Conservation (phyloP, 768 basidiomycete species). For the Collybiopsis confluens region DNA sequence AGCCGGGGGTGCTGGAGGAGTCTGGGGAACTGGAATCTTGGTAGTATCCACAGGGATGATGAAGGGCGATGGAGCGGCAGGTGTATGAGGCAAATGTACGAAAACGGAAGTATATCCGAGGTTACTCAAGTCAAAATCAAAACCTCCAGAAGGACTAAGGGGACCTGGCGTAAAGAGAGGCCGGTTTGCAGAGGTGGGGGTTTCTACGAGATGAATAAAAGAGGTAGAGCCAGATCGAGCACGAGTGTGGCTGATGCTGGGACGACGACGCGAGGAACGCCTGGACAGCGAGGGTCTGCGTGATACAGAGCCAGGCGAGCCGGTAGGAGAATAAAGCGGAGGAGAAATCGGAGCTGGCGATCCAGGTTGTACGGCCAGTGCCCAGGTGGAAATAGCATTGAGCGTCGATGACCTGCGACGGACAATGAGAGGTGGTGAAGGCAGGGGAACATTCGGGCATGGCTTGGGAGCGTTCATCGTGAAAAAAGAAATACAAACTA, state of each 20-base stretch:
- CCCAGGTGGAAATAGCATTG: slow-evolving; percentile 38
- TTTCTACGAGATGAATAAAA: slow-evolving; percentile 17
- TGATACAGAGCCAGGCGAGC: background rate
- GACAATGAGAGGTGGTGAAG: background rate
- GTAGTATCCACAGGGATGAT: background rate
- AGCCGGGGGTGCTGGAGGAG: background rate
- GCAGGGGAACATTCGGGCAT: background rate
- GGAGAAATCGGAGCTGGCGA: slow-evolving; percentile 18
- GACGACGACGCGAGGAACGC: slow-evolving; percentile 22
- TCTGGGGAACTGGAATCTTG: slow-evolving; percentile 1
- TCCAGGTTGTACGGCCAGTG: slow-evolving; percentile 32
- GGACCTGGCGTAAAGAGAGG: slow-evolving; percentile 17
- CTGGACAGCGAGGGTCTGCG: slow-evolving; percentile 11
- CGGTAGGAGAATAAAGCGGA: slow-evolving; percentile 15
- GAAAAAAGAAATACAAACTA: background rate
- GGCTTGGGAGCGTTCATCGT: slow-evolving; percentile 6
- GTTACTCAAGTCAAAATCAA: slow-evolving; percentile 32
- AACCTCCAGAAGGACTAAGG: slow-evolving; percentile 16
- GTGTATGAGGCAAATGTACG: slow-evolving; percentile 33
- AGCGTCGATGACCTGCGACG: slow-evolving; percentile 8
- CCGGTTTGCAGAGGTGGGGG: slow-evolving; percentile 29
- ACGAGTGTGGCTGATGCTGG: slow-evolving; percentile 14
- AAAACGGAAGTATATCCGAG: slow-evolving; percentile 41
- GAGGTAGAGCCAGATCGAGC: slow-evolving; percentile 18
- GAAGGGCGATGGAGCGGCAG: slow-evolving; percentile 11